Conservation (phyloP, 2,329 filamentous ascomycete species). For the Colletotrichum gloeosporioides region DNA sequence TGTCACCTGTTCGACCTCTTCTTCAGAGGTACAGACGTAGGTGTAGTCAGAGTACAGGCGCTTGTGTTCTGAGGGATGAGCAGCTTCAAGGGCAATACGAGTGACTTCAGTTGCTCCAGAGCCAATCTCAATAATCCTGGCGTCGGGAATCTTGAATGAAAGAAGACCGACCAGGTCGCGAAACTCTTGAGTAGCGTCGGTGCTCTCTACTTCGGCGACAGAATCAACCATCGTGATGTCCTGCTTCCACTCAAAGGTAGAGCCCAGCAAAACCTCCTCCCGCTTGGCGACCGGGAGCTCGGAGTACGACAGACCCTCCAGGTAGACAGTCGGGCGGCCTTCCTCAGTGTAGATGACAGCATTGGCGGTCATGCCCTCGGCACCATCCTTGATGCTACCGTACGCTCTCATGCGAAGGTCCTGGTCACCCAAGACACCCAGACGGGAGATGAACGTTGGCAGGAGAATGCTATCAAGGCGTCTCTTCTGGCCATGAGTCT, state of each 20-base stretch:
- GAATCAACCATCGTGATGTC: background rate
- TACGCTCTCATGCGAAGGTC: slow-evolving; percentile 5
- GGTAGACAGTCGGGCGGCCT: background rate
- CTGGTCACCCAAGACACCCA: background rate
- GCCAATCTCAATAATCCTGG: background rate
- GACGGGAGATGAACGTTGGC: background rate
- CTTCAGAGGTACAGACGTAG: background rate
- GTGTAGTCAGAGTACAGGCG: slow-evolving; percentile 6
- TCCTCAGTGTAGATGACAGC: slow-evolving; percentile 6
- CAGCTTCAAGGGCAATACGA: background rate
- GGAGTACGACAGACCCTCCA: slow-evolving; percentile 5
- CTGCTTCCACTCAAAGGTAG: slow-evolving; percentile 1
- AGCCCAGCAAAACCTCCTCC: background rate
- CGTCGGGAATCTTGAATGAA: slow-evolving; percentile 1
- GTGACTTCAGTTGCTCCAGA: background rate
- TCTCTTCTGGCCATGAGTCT: background rate
- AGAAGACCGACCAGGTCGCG: background rate
- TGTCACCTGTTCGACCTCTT: background rate
- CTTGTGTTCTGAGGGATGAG: background rate
- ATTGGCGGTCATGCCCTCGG: background rate
- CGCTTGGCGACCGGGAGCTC: slow-evolving; percentile 4
- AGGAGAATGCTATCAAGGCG: background rate
- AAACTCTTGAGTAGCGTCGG: background rate
- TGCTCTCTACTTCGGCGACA: background rate
- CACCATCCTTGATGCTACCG: background rate